Percentiles rank a stretch among this genome's conserved stretches.
These are phyloP conservation scores for Colletotrichum musicola DNA, from an alignment of 2,329 filamentous ascomycete genomes.

Conservation along the genomic window DNA sequence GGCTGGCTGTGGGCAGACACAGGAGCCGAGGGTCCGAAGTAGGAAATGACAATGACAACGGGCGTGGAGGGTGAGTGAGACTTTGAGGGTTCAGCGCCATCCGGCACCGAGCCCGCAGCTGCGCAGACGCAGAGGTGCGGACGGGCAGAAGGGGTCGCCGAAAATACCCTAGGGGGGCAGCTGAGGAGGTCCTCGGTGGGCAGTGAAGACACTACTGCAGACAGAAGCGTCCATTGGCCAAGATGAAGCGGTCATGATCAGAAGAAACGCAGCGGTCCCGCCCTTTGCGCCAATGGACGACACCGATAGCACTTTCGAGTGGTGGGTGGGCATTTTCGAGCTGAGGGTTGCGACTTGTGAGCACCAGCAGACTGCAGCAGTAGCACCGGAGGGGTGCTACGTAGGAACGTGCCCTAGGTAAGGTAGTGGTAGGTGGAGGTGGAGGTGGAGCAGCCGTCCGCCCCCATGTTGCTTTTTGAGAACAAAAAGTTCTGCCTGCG, in stretches of 20 bases:
- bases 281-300: constrained; percentile 16
- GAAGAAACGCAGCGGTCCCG: constrained; percentile 2
- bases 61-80: constrained; percentile 22
- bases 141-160: constrained; percentile 25
- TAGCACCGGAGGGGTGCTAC: too few relatives aligned
- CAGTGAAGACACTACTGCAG: constrained; percentile 9
- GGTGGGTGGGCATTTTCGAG: constrained; percentile 13
- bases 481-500: constrained; percentile 18
- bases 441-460: too few relatives aligned
- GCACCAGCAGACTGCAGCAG: background rate
- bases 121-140: constrained; percentile 19
- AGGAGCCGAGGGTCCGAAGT: constrained; percentile 19
- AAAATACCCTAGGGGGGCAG: constrained; percentile 1
- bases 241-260: background rate
- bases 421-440: background rate
- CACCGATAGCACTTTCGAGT: background rate
- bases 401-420: background rate
- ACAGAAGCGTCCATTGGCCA: constrained; percentile 16
- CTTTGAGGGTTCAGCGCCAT: constrained; percentile 28
- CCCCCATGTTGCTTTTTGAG: too few relatives aligned
- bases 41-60: constrained; percentile 3
- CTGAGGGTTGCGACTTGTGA: background rate
- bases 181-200: background rate
- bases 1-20: constrained; percentile 17
- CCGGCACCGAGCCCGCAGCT: background rate